Conservation (phyloP, 2,329 filamentous ascomycete species). For the Ophiostoma sp. region DNA sequence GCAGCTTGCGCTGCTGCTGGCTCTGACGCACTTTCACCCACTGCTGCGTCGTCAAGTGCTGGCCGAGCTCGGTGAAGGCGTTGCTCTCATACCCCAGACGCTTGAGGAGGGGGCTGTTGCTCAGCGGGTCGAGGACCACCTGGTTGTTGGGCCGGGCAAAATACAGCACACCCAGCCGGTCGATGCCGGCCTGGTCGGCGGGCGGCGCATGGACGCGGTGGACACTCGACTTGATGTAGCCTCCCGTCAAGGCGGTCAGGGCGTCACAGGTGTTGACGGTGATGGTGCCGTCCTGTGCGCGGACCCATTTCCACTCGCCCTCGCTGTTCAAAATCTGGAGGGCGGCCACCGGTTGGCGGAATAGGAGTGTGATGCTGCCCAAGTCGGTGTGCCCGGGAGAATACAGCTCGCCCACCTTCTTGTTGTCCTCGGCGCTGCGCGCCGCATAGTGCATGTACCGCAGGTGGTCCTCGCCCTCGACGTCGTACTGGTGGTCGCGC, state of each 20-base stretch:
- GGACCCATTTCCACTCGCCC: constrained; percentile 47
- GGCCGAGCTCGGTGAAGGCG: constrained; percentile 37
- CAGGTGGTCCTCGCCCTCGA: constrained; percentile 56
- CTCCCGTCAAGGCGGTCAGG: constrained; percentile 46
- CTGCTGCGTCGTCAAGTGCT: constrained; percentile 28
- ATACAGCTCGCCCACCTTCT: constrained; percentile 34
- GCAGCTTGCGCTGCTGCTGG: constrained; percentile 44
- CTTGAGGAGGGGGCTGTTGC: constrained; percentile 40
- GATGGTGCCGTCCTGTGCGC: constrained; percentile 47
- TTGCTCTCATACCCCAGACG: constrained; percentile 39
- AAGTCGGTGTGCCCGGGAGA: constrained; percentile 52
- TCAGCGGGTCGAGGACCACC: constrained; percentile 40
- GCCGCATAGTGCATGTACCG: constrained; percentile 60
- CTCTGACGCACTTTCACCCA: constrained; percentile 34
- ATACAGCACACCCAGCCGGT: constrained; percentile 52
- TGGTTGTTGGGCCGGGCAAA: constrained; percentile 49
- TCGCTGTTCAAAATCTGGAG: constrained; percentile 49
- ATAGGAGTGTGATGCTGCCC: constrained; percentile 54
- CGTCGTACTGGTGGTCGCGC: constrained; percentile 55
- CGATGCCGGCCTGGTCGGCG: constrained; percentile 46
- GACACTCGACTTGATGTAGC: constrained; percentile 42
- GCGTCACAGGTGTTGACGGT: constrained; percentile 50
- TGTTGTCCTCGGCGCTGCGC: constrained; percentile 39
- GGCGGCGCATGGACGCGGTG: constrained; percentile 41
- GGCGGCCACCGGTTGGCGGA: constrained; percentile 55